Evolutionary conservation across 2,329 filamentous ascomycete genomes (phyloP).

Genomic region (Fusarium coffeatum): DNA sequence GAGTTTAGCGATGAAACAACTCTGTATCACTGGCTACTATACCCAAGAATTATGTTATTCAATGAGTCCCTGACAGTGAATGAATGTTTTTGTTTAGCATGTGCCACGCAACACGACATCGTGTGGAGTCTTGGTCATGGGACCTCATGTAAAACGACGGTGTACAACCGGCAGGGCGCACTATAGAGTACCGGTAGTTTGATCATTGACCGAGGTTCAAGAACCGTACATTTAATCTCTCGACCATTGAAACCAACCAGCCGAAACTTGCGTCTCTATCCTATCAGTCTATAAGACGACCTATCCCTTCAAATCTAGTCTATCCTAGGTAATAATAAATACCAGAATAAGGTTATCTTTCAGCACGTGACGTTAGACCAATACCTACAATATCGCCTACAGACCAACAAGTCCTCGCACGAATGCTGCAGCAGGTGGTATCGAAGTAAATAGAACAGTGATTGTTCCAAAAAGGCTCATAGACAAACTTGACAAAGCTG

Average conservation of each 20-base stretch:
- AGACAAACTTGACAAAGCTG: slow-evolving; percentile 68
- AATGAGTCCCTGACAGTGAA: slow-evolving; percentile 3
- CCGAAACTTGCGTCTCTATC: background rate
- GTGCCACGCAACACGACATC: slow-evolving; percentile 26
- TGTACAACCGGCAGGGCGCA: slow-evolving; percentile 26
- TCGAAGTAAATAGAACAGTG: slow-evolving; percentile 68
- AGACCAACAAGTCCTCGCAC: slow-evolving; percentile 62
- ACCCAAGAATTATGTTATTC: slow-evolving; percentile 16
- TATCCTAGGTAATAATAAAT: background rate
- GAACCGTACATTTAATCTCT: background rate
- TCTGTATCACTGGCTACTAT: slow-evolving; percentile 17
- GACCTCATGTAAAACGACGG: slow-evolving; percentile 32
- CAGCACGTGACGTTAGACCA: background rate
- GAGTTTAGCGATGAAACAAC: slow-evolving; percentile 12
- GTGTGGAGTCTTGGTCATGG: slow-evolving; percentile 38
- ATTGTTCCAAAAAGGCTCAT: slow-evolving; percentile 72
- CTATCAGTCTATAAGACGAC: background rate
- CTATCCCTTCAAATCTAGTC: background rate
- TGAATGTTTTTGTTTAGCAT: slow-evolving; percentile 7
- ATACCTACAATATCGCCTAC: slow-evolving; percentile 38
- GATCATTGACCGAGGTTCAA: slow-evolving; percentile 6
- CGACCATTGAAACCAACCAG: background rate
- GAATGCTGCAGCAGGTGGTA: slow-evolving; percentile 63
- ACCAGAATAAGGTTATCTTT: background rate
- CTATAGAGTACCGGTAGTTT: background rate